phyloP scores from a whole-genome alignment of 176 grass and related monocot genomes.

The Musa beccarii region DNA sequence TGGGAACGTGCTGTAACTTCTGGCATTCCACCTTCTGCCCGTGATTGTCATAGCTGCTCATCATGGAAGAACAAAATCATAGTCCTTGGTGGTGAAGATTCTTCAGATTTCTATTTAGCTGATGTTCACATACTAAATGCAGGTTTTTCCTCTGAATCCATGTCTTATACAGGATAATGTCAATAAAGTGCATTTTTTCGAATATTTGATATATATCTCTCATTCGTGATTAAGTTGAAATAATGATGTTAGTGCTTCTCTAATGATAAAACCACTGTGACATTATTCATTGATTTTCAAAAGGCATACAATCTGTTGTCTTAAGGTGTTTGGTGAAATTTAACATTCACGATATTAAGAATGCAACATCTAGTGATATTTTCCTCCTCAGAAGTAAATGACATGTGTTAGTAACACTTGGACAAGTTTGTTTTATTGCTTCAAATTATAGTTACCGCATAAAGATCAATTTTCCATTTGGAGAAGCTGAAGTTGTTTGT shows the following conservation, averaged over 20 bases:
- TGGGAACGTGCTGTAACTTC: slow-evolving; percentile 21
- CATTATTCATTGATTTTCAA: too few species aligned
- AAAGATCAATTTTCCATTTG: not conserved
- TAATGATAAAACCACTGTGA: too few species aligned
- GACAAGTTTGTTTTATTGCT: not conserved
- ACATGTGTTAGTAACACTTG: not conserved
- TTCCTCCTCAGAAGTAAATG: not conserved
- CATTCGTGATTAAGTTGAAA: not conserved
- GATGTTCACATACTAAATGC: slow-evolving; percentile 21
- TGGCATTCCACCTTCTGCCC: slow-evolving; percentile 19
- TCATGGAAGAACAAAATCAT: slow-evolving; percentile 28
- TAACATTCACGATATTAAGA: not conserved
- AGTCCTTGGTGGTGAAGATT: slow-evolving; percentile 33
- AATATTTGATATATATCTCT: not conserved
- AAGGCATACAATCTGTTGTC: too few species aligned
- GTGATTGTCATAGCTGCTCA: slow-evolving; percentile 31
- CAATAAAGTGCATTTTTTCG: not conserved
- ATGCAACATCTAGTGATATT: not conserved
- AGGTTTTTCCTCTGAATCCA: slow-evolving; percentile 3
- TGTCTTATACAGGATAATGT: not conserved
- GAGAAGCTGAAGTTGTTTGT: not conserved
- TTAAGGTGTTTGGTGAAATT: not conserved
- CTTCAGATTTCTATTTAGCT: slow-evolving; percentile 27
- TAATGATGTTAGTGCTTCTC: not conserved
- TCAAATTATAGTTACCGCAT: not conserved